A percentile compares a stretch with the other conserved stretches of the same genome.
Evolutionary conservation across 108 stramenopile genomes (phyloP).

Genomic region (Nitzschia sp.): DNA sequence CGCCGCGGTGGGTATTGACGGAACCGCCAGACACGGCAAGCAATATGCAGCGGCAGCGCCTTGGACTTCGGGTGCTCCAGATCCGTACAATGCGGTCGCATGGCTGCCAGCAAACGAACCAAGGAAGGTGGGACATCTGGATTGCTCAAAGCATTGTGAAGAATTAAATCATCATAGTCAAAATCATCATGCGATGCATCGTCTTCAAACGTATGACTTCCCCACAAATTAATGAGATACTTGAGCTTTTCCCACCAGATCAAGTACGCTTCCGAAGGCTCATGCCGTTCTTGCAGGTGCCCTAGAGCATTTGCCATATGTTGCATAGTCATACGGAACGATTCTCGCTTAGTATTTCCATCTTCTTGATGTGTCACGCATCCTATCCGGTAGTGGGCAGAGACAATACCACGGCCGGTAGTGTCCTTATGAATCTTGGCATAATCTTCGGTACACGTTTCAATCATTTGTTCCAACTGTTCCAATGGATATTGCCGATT

Average conservation of each 20-base stretch:
- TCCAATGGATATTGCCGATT: constrained; percentile 33
- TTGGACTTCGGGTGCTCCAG: constrained; percentile 22
- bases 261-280: constrained; percentile 14
- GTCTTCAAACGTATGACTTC: constrained; percentile 11
- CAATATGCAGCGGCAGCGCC: constrained; percentile 36
- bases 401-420: constrained; percentile 31
- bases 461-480: constrained; percentile 8
- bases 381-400: constrained; percentile 36
- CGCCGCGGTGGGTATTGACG: constrained; percentile 24
- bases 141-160: constrained; percentile 36
- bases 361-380: constrained; percentile 15
- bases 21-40: constrained; percentile 34
- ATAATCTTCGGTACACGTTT: constrained; percentile 16
- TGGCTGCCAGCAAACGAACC: constrained; percentile 27
- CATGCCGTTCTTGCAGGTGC: constrained; percentile 4
- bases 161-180: constrained; percentile 17
- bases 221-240: constrained; percentile 33
- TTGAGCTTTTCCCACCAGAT: constrained; percentile 44
- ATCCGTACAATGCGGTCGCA: constrained; percentile 19
- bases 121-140: constrained; percentile 36
- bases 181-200: constrained; percentile 7
- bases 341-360: constrained; percentile 7
- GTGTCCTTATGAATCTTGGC: constrained; percentile 27
- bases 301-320: constrained; percentile 12
- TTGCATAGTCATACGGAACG: constrained; percentile 33